Conservation (phyloP, 768 basidiomycete genomes). For the Austroboletus festivus region DNA sequence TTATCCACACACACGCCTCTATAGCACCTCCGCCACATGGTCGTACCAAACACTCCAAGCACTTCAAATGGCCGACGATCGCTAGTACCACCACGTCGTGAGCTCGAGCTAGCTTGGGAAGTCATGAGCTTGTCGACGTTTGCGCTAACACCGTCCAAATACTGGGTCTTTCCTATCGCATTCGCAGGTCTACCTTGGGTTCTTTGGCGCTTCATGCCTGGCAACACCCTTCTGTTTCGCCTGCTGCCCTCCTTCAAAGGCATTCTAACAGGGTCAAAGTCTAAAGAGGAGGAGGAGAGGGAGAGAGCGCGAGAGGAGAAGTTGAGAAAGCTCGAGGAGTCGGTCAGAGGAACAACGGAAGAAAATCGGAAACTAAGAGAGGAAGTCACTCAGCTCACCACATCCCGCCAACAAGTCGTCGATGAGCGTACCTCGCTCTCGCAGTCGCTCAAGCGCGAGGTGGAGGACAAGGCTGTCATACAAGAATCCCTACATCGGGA, state of each 20-base stretch:
- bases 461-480: slow-evolving; percentile 11
- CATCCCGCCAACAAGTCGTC: slow-evolving; percentile 1
- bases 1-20: slow-evolving; percentile 21
- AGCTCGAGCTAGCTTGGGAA: slow-evolving; percentile 19
- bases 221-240: neutral
- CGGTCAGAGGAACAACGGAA: slow-evolving; percentile 1
- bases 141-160: slow-evolving; percentile 25
- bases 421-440: slow-evolving; percentile 13
- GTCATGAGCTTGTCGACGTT: slow-evolving; percentile 32
- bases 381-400: slow-evolving; percentile 14
- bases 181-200: slow-evolving; percentile 27
- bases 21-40: slow-evolving; percentile 29
- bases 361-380: slow-evolving; percentile 19
- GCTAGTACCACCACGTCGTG: slow-evolving; percentile 10
- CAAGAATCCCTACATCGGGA: slow-evolving; percentile 21
- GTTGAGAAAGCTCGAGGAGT: slow-evolving; percentile 18
- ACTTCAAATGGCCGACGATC: slow-evolving; percentile 26
- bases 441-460: slow-evolving; percentile 18
- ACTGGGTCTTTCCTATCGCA: slow-evolving; percentile 28
- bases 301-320: slow-evolving; percentile 12
- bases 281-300: slow-evolving; percentile 22
- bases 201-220: slow-evolving; percentile 15
- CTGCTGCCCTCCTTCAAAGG: neutral
- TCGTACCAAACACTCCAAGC: slow-evolving; percentile 20
- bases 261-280: slow-evolving; percentile 1